These are phyloP conservation scores for Globisporangium rhizosaccharum DNA, from an alignment of 352 stramenopile species.

Conservation along the genomic window DNA sequence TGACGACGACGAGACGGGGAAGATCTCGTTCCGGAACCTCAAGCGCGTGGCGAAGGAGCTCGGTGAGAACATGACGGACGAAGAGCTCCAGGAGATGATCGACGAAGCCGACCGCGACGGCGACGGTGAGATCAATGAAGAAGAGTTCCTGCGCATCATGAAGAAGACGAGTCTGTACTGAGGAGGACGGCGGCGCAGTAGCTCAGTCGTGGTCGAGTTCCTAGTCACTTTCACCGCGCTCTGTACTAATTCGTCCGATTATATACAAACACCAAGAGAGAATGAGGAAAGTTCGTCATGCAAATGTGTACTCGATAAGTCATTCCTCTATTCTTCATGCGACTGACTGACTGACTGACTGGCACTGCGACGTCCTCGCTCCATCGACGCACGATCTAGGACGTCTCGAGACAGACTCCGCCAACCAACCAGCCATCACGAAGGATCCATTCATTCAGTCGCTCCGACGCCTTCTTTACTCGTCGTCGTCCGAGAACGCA, in stretches of 20 bases:
- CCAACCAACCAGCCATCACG: too few relatives aligned
- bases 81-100: slow-evolving; percentile 98
- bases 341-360: too few relatives aligned
- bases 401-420: too few relatives aligned
- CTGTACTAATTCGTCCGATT: too few relatives aligned
- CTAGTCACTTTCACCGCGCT: too few relatives aligned
- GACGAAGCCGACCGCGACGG: slow-evolving; percentile 93
- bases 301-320: too few relatives aligned
- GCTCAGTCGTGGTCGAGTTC: neutral
- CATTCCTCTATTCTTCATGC: too few relatives aligned
- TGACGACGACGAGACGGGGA: slow-evolving; percentile 95
- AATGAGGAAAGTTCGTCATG: too few relatives aligned
- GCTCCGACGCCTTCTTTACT: slow-evolving; percentile 17
- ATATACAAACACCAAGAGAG: too few relatives aligned
- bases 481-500: slow-evolving; percentile 69
- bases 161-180: slow-evolving; percentile 92
- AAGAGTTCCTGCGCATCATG: slow-evolving; percentile 97
- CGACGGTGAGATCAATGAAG: slow-evolving; percentile 95
- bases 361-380: too few relatives aligned
- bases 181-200: neutral
- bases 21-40: slow-evolving; percentile 96
- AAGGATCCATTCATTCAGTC: too few relatives aligned
- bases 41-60: slow-evolving; percentile 97
- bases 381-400: too few relatives aligned
- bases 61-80: slow-evolving; percentile 96